These are phyloP conservation scores for Ascodesmis nigricans DNA, from an alignment of 495 filamentous ascomycete genomes.

Conservation along the genomic window DNA sequence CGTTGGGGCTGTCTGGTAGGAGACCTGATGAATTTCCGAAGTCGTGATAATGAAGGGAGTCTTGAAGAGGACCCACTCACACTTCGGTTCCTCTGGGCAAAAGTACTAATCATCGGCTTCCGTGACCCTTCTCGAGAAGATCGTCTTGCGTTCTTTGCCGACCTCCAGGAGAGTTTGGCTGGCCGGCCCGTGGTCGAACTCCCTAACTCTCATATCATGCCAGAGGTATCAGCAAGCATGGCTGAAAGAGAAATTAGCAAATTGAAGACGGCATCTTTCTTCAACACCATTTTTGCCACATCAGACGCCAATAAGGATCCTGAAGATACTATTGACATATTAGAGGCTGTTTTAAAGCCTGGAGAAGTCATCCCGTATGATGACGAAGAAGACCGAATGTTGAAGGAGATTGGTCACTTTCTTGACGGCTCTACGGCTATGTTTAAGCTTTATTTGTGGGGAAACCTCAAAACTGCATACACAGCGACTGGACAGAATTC, in stretches of 20 bases:
- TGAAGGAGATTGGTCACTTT: constrained; percentile 62
- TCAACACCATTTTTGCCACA: constrained; percentile 56
- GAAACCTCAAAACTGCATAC: constrained; percentile 69
- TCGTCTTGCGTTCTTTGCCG: constrained; percentile 57
- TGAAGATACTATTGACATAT: constrained; percentile 60
- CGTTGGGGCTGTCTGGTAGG: constrained; percentile 57
- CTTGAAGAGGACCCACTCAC: constrained; percentile 28
- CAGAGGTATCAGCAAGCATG: constrained; percentile 58
- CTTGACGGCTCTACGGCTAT: constrained; percentile 58
- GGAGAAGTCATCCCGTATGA: constrained; percentile 30
- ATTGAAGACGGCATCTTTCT: constrained; percentile 89
- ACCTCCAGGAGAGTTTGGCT: constrained; percentile 33
- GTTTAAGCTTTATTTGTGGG: constrained; percentile 68
- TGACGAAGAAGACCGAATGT: constrained; percentile 18
- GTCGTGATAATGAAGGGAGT: constrained; percentile 15
- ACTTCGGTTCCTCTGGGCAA: constrained; percentile 62
- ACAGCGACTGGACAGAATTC: constrained; percentile 57
- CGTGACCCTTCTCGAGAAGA: constrained; percentile 52
- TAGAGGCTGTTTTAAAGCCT: constrained; percentile 78
- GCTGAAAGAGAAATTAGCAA: constrained; percentile 78
- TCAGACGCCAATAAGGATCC: constrained; percentile 37
- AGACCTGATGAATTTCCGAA: constrained; percentile 29
- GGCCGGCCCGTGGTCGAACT: constrained; percentile 35
- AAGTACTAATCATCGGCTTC: constrained; percentile 50
- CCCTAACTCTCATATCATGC: constrained; percentile 71